These are phyloP conservation scores for Nemania bipapillata DNA, from an alignment of 2,329 filamentous ascomycete genomes.

Conservation along the genomic window DNA sequence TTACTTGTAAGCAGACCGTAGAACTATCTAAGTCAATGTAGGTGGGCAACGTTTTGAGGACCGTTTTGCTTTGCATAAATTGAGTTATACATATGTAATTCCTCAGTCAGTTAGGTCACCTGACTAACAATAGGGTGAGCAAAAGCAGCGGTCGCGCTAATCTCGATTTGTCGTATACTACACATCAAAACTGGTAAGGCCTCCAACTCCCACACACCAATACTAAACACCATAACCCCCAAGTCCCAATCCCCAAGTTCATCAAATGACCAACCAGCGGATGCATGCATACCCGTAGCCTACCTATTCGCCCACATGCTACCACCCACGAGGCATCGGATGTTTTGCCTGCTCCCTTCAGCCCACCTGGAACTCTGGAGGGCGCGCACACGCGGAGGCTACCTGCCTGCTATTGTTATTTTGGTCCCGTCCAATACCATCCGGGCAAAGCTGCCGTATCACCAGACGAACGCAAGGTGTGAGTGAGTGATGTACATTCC, in stretches of 20 bases:
- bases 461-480: constrained; percentile 6
- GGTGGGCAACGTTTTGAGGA: no score
- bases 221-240: background rate
- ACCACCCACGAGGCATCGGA: constrained; percentile 7
- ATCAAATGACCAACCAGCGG: constrained; percentile 31
- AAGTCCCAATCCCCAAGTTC: background rate
- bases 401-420: background rate
- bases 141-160: no score
- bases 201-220: constrained; percentile 15
- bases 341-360: background rate
- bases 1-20: no score
- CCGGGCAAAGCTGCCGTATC: constrained; percentile 24
- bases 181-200: no score
- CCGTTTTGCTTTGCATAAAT: no score
- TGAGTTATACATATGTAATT: no score
- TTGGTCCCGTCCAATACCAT: constrained; percentile 12
- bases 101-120: no score
- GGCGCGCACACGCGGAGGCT: no score
- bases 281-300: constrained; percentile 7
- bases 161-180: no score
- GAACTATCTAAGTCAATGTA: no score
- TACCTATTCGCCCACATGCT: constrained; percentile 12
- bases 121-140: no score
- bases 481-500: background rate
- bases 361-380: constrained; percentile 15